Conservation (phyloP, 441 rosid species). For the Erodium moschatum region DNA sequence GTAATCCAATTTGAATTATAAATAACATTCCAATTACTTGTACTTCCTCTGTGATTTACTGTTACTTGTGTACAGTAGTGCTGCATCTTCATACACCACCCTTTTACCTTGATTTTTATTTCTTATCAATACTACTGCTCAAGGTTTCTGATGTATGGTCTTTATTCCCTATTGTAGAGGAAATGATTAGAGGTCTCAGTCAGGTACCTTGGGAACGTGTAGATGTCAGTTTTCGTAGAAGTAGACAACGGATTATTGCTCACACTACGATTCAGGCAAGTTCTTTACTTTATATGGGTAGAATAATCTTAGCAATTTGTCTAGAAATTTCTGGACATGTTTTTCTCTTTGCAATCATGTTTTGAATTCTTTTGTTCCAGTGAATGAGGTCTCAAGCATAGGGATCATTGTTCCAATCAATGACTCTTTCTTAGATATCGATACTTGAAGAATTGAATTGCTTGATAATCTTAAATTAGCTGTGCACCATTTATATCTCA, state of each 20-base stretch:
- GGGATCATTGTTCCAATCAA: no score
- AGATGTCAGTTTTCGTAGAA: slow-evolving; percentile 80
- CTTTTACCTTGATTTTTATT: neutral
- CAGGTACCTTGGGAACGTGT: slow-evolving; percentile 86
- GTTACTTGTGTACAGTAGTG: neutral
- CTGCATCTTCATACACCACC: neutral
- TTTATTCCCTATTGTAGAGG: slow-evolving; percentile 40
- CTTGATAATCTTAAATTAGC: neutral
- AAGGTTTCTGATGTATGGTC: slow-evolving; percentile 6
- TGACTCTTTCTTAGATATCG: neutral
- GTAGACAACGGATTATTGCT: slow-evolving; percentile 66
- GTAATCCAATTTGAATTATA: neutral
- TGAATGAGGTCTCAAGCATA: neutral
- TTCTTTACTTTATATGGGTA: slow-evolving; percentile 14
- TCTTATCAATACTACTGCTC: neutral
- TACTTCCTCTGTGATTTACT: neutral
- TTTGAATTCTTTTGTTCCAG: neutral
- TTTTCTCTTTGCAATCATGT: neutral
- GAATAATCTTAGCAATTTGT: neutral
- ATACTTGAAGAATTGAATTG: neutral
- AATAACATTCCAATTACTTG: neutral
- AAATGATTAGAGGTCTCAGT: slow-evolving; percentile 69
- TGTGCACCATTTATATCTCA: slow-evolving; percentile 4
- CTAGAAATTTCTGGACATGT: neutral
- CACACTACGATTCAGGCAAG: slow-evolving; percentile 89